Evolutionary conservation across 352 stramenopile genomes (phyloP), one percentile per base, ranked within the genome.

Genomic region (Phytopythium litorale): DNA sequence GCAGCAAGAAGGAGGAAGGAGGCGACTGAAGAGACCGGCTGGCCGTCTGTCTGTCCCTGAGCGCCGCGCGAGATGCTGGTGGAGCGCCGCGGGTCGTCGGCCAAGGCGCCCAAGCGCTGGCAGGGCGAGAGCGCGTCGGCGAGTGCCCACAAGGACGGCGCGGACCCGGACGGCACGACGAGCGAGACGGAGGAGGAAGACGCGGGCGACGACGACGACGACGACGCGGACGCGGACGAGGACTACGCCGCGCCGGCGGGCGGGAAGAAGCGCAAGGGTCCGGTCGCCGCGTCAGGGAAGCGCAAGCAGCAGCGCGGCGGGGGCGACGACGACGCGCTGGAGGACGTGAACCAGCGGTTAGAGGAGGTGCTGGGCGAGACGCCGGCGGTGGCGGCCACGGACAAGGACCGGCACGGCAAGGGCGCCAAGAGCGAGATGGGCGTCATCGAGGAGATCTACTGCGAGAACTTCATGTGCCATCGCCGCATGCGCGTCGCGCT

Each of bases 401-500:
- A 21, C 19, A 73, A 67, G 32, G 59, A 66, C 43, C 66, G 78
- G 51, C 57, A 65, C 69, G 13, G 46, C 69, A 54, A 79, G 65
- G 32, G 66, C 33, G 11, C 32, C 7, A 45, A 73, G 53, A 79
- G 71, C n/a, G 83, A 98, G 66, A 94, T 97, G 62, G 97, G 97
- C 6, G 84, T 99, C 38, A 97, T 99, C 43, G 80, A 96, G 21
- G 85, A 96, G 64, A 97, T 99, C 35, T 98, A 98, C 77, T 92
- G 93, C 52, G 92, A 98, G 68, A 98, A 99, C 70, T 99, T 99
- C 73, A 99, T 99, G 97, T 99, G 96, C 72, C 96, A 99, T 66
- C 88, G 87, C 56, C 97, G 97, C 62, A 76, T 99, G 56, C 83
- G 76, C 0, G 81, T 99, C 21, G 67, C 89, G 12, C 67, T 99